These are phyloP conservation scores for Eimeria maxima DNA, from an alignment of 169 alveolate species.

Conservation along the genomic window DNA sequence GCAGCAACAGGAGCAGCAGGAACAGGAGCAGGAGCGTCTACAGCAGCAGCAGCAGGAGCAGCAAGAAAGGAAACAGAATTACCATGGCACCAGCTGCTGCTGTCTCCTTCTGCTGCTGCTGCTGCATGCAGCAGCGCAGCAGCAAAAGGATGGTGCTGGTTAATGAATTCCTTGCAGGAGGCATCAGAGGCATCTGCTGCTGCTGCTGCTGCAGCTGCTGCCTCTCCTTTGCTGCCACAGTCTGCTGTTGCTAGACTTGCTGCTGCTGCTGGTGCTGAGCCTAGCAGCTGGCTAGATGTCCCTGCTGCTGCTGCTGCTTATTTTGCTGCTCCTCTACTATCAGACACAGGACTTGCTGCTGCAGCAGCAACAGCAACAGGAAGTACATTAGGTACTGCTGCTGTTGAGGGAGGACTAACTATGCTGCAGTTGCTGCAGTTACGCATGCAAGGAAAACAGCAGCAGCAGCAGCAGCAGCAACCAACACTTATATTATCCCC, in stretches of 20 bases:
- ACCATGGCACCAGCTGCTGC: constrained; percentile 34
- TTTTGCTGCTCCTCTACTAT: constrained; percentile 39
- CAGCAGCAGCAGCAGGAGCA: not conserved
- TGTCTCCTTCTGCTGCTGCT: not conserved
- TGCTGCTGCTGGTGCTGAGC: constrained; percentile 75
- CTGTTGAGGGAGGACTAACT: not conserved
- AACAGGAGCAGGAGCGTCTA: not conserved
- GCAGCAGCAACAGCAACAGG: constrained; percentile 48
- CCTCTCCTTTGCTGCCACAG: not conserved
- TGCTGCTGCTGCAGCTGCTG: constrained; percentile 40
- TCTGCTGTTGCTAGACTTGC: constrained; percentile 54
- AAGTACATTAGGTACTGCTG: not conserved
- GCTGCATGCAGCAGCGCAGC: no score
- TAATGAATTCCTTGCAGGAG: not conserved
- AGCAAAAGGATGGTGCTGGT: constrained; percentile 40
- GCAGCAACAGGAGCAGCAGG: constrained; percentile 17
- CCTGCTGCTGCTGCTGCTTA: constrained; percentile 37
- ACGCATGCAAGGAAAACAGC: no score
- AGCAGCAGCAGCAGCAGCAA: constrained; percentile 66
- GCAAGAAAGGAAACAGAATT: not conserved
- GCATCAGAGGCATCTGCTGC: constrained; percentile 9
- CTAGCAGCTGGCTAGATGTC: constrained; percentile 9
- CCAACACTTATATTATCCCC: not conserved
- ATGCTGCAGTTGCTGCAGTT: not conserved
- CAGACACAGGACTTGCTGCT: constrained; percentile 19